Evolutionary conservation across 495 filamentous ascomycete species (phyloP).

Genomic region (Tuber magnatum): DNA sequence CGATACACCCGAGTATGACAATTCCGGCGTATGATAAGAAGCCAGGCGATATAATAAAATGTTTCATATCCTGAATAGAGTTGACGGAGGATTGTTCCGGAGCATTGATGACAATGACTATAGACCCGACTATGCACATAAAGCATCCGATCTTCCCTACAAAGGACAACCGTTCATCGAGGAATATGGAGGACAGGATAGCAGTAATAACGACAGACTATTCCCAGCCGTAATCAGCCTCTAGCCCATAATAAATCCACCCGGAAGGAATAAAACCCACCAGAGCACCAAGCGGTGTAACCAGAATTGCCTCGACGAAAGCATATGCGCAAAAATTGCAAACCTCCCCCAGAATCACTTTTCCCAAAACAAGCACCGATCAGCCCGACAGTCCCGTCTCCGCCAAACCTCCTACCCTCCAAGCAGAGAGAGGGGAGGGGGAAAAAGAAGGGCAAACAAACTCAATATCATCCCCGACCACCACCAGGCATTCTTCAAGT

Average conservation of each 20-base stretch:
- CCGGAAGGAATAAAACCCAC: conserved; percentile 13
- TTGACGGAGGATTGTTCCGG: conserved; percentile 75
- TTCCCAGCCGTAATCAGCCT: conserved; percentile 12
- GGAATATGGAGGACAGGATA: conserved; percentile 86
- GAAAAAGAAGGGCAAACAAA: conserved; percentile 15
- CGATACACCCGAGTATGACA: conserved; percentile 62
- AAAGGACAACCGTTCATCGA: conserved; percentile 91
- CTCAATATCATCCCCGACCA: conserved; percentile 91
- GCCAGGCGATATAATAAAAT: conserved; percentile 77
- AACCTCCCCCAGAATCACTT: conserved; percentile 84
- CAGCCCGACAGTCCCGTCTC: not conserved
- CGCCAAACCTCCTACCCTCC: not conserved
- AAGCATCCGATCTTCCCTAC: conserved; percentile 95
- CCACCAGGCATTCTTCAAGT: conserved; percentile 93
- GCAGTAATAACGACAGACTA: conserved; percentile 85
- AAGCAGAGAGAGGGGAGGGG: not conserved
- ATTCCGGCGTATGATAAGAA: conserved; percentile 82
- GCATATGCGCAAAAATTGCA: conserved; percentile 98
- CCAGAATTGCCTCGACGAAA: conserved; percentile 93
- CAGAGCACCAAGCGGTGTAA: conserved; percentile 89
- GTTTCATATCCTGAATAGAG: conserved; percentile 87
- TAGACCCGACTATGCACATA: conserved; percentile 83
- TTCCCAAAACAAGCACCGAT: conserved; percentile 15
- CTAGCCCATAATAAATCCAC: not conserved
- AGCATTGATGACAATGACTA: conserved; percentile 91